Conservation (phyloP, 495 filamentous ascomycete genomes). For the Penicillium diatomitis region DNA sequence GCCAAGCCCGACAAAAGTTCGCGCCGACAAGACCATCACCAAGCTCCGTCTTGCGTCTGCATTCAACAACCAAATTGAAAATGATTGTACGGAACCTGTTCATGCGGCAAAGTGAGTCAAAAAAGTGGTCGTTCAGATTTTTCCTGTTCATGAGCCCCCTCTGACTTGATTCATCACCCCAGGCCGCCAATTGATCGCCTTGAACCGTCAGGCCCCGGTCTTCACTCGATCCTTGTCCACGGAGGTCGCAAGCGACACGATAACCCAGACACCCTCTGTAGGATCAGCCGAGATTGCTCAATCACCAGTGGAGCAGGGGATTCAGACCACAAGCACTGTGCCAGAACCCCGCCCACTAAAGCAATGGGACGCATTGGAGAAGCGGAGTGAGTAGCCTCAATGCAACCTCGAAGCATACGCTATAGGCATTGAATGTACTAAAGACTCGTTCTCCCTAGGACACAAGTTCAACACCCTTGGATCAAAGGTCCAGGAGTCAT, state of each 20-base stretch:
- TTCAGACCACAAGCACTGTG: conserved; percentile 3
- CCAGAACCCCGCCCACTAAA: neutral
- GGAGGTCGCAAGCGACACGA: conserved; percentile 21
- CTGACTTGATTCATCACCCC: neutral
- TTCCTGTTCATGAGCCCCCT: no score
- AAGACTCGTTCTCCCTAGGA: conserved; percentile 13
- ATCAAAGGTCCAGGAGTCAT: conserved; percentile 25
- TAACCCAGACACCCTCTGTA: conserved; percentile 10
- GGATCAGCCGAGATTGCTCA: conserved; percentile 7
- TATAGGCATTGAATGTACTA: neutral
- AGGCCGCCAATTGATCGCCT: conserved; percentile 37
- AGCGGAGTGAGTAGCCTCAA: conserved; percentile 15
- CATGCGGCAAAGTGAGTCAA: conserved; percentile 36
- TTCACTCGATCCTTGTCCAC: conserved; percentile 31
- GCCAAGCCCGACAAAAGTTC: conserved; percentile 41
- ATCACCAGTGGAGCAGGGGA: conserved; percentile 11
- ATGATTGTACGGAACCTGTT: conserved; percentile 39
- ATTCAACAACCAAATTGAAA: conserved; percentile 11
- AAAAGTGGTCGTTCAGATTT: neutral
- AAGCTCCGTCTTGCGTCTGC: conserved; percentile 9
- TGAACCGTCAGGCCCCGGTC: conserved; percentile 29
- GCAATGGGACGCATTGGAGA: conserved; percentile 4
- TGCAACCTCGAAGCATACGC: neutral
- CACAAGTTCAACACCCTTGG: conserved; percentile 25
- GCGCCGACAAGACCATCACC: conserved; percentile 19